Conservation (phyloP, 805 yeast species). For the Kuraishia cidri region DNA sequence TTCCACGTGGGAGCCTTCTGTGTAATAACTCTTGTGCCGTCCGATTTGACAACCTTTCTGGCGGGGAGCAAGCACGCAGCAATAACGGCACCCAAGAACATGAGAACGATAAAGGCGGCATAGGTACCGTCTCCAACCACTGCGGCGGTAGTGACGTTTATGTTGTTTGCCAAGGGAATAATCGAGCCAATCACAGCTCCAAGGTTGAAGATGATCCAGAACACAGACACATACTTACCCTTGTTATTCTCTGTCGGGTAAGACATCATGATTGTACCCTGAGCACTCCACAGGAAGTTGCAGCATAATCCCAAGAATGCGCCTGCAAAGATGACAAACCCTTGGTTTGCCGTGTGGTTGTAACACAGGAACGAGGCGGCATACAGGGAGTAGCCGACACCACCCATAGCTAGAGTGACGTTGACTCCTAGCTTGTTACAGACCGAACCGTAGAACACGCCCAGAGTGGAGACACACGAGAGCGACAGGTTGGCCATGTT, state of each 20-base stretch:
- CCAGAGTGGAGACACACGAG: conserved; percentile 44
- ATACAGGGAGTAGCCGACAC: conserved; percentile 44
- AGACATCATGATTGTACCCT: conserved; percentile 46
- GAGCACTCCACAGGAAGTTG: conserved; percentile 46
- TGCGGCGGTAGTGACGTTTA: conserved; percentile 29
- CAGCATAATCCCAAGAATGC: conserved; percentile 48
- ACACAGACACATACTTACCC: conserved; percentile 43
- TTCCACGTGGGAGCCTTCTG: conserved; percentile 35
- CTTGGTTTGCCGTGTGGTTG: conserved; percentile 31
- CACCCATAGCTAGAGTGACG: conserved; percentile 38
- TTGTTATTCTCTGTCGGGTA: conserved; percentile 45
- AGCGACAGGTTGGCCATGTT: conserved; percentile 44
- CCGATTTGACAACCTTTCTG: conserved; percentile 25
- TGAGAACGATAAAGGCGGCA: conserved; percentile 43
- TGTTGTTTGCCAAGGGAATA: conserved; percentile 46
- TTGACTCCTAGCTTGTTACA: conserved; percentile 40
- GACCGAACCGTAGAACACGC: conserved; percentile 48
- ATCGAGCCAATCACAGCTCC: conserved; percentile 56
- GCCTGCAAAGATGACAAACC: conserved; percentile 44
- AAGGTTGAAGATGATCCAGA: conserved; percentile 54
- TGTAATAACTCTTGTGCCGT: conserved; percentile 25
- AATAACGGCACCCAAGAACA: conserved; percentile 34
- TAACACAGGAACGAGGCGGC: conserved; percentile 38
- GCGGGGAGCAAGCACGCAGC: conserved; percentile 40
- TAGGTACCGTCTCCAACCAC: too few species aligned